These are phyloP conservation scores for Halophytophthora polymorphica DNA, from an alignment of 352 stramenopile genomes.

Conservation along the genomic window DNA sequence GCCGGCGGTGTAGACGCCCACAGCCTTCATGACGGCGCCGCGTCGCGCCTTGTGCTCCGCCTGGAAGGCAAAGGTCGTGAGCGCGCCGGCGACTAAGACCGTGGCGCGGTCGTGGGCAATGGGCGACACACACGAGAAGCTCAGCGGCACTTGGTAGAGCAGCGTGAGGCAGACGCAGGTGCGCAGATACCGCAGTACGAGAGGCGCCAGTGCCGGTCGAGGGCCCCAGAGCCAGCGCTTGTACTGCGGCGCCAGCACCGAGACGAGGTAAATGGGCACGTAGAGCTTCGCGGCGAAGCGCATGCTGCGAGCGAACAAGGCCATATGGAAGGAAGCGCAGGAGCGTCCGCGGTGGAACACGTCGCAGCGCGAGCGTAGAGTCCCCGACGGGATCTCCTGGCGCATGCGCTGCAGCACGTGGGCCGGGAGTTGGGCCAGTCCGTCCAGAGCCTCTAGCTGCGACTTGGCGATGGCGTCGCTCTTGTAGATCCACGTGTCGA, in stretches of 20 bases:
- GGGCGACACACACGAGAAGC: constrained; percentile 45
- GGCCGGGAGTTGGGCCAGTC: constrained; percentile 35
- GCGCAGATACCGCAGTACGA: constrained; percentile 49
- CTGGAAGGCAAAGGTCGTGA: constrained; percentile 44
- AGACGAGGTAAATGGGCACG: constrained; percentile 64
- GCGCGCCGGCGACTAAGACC: constrained; percentile 32
- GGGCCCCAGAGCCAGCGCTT: constrained; percentile 62
- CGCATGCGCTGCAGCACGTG: constrained; percentile 49
- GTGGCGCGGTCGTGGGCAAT: constrained; percentile 28
- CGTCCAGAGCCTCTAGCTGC: constrained; percentile 49
- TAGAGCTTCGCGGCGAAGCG: constrained; percentile 45
- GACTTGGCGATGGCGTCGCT: constrained; percentile 42
- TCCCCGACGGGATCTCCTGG: constrained; percentile 39
- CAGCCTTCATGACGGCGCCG: constrained; percentile 50
- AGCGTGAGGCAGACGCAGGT: constrained; percentile 58
- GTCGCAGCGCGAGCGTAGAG: constrained; percentile 45
- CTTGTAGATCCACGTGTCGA: constrained; percentile 65
- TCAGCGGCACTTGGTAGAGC: constrained; percentile 54
- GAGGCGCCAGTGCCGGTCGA: constrained; percentile 29
- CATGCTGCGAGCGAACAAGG: constrained; percentile 38
- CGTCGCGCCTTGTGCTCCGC: constrained; percentile 54
- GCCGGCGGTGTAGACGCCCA: constrained; percentile 50
- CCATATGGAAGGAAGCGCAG: constrained; percentile 45
- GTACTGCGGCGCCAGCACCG: constrained; percentile 48
- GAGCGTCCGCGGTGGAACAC: constrained; percentile 49